Conservation (phyloP, 163 green algal species). For the Volvox carteri region DNA sequence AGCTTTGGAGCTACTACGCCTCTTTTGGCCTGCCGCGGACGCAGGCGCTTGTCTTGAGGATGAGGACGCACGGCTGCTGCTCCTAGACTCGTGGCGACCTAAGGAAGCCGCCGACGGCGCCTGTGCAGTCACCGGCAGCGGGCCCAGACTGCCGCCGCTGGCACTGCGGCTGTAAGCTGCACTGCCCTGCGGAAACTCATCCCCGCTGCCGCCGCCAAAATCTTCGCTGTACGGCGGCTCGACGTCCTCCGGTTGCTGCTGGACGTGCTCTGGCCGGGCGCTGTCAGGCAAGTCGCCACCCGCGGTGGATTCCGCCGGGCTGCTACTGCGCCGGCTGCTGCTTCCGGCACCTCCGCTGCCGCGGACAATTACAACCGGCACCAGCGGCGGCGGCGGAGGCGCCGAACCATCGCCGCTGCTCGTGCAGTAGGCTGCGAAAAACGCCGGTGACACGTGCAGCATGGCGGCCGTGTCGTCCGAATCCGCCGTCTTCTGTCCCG, state of each 20-base stretch:
- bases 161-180: neutral
- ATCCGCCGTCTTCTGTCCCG: neutral
- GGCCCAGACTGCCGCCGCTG: neutral
- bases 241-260: neutral
- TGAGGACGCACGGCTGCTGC: neutral
- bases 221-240: neutral
- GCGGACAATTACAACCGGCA: neutral
- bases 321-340: neutral
- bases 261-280: neutral
- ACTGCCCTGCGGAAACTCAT: neutral
- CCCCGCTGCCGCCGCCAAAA: neutral
- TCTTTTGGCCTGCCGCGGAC: neutral
- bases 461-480: neutral
- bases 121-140: neutral
- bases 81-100: neutral
- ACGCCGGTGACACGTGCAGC: constrained; percentile 16
- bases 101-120: neutral
- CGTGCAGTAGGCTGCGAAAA: constrained; percentile 5
- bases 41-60: neutral
- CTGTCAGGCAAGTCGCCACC: no score
- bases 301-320: neutral
- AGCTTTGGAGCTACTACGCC: neutral
- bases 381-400: neutral
- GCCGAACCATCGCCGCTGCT: neutral
- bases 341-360: neutral